These are phyloP conservation scores for Kodamaea anthophila DNA, from an alignment of 1,139 yeast genomes.

Conservation along the genomic window DNA sequence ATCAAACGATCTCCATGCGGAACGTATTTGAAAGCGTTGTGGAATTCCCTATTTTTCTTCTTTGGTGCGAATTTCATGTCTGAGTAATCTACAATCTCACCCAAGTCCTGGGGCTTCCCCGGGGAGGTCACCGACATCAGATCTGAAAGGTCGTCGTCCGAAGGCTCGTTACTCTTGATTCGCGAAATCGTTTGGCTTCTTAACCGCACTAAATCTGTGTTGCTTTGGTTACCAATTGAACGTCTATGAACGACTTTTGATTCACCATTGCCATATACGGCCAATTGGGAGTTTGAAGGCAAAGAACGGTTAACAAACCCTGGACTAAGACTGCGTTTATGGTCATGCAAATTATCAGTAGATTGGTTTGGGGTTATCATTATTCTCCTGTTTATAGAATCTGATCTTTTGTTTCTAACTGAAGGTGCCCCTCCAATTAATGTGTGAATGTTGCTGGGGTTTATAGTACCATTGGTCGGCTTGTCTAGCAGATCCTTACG, in stretches of 20 bases:
- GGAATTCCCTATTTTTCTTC: constrained; percentile 59
- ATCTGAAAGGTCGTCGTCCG: constrained; percentile 8
- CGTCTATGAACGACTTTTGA: constrained; percentile 17
- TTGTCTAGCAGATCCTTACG: constrained; percentile 2
- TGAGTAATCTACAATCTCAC: constrained; percentile 16
- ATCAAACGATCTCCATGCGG: constrained; percentile 49
- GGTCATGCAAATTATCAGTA: constrained; percentile 15
- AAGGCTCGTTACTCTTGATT: constrained; percentile 6
- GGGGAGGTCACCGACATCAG: constrained; percentile 6
- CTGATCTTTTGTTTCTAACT: constrained; percentile 7
- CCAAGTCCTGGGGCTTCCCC: constrained; percentile 9
- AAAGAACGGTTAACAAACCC: constrained; percentile 14
- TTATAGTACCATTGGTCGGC: not conserved
- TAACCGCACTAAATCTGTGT: constrained; percentile 9
- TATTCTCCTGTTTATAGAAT: constrained; percentile 8
- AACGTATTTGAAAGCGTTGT: constrained; percentile 51
- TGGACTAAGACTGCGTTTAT: constrained; percentile 17
- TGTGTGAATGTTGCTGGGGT: constrained; percentile 2
- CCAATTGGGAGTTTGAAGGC: constrained; percentile 12
- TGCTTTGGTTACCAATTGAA: constrained; percentile 12
- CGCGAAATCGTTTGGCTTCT: constrained; percentile 8
- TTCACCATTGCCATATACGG: constrained; percentile 14
- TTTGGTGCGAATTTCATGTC: constrained; percentile 25
- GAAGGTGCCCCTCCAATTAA: constrained; percentile 2
- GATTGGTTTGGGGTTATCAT: constrained; percentile 17